Conservation (phyloP, 23 red algal species). For the Gracilaria gracilis region DNA sequence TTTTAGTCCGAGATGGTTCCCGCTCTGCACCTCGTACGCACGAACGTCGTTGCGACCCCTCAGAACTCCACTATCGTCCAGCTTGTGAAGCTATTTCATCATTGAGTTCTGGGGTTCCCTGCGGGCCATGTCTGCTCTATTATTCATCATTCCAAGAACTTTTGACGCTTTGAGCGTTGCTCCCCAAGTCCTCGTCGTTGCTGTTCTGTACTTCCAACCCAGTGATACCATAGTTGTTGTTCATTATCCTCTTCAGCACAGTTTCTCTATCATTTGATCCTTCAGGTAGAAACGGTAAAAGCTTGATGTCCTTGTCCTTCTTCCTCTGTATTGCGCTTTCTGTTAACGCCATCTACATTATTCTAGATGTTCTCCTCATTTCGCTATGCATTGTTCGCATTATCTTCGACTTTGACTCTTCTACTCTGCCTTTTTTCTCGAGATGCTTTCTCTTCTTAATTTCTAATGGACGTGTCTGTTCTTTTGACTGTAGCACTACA, state of each 20-base stretch:
- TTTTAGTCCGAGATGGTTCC: conserved; percentile 27
- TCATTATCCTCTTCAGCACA: background rate
- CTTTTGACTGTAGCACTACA: background rate
- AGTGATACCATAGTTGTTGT: background rate
- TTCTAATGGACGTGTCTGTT: background rate
- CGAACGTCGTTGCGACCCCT: background rate
- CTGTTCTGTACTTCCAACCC: background rate
- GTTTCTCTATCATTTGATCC: background rate
- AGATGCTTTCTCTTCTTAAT: conserved; percentile 2
- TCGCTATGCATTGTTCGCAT: background rate
- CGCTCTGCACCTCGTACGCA: background rate
- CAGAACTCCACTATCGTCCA: background rate
- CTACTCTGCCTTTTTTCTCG: background rate
- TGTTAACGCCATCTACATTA: background rate
- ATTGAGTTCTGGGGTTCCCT: conserved; percentile 2
- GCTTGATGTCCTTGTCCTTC: background rate
- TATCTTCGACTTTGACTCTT: background rate
- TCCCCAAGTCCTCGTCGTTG: background rate
- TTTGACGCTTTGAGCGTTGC: background rate
- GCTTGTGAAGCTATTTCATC: conserved; percentile 13
- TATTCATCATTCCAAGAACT: background rate
- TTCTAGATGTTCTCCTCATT: background rate
- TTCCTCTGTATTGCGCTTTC: background rate
- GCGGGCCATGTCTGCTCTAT: background rate
- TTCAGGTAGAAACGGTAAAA: conserved; percentile 25